Base-by-base conservation (phyloP, 768 basidiomycete species). In the Rhodotorula sphaerocarpa region DNA sequence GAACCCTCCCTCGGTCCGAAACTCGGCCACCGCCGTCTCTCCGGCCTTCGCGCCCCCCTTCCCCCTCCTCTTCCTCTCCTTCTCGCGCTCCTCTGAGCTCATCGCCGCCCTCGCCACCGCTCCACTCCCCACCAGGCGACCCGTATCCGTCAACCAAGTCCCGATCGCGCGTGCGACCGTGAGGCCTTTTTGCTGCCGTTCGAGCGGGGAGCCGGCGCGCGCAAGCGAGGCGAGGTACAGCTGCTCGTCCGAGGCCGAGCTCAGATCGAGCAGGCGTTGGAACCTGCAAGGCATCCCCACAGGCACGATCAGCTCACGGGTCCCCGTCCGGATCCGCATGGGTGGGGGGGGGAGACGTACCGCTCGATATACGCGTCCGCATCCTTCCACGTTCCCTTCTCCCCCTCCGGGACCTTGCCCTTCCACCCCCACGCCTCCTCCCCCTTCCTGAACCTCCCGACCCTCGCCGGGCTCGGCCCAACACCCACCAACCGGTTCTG, bases 401-500 rank as follows among this genome's bases (percentile, higher is more conserved):
- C 62, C 42, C 27, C 20, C 30, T 57, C 55, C 1, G 62, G 56
- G 33, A 61, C 66, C 30, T 39, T 54, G 15, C 36, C 45, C 52
- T 68, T 68, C 62, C 62, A 68, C 43, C 66, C 66, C 66, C 66
- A 68, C 50, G 39, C 50, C 44, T 68, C 66, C 46, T 14, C 39
- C 33, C 15, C 25, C 53, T 30, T 46, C 10, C 25, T 51, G 18
- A 10, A 4, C 28, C n/a, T 52, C n/a, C 33, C 48, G 6, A 43
- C 56, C 25, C 50, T 39, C 16, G 62, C 47, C 28, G 66, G 25
- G 16, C 57, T 55, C 20, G 47, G 6, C 16, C 66, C 66, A 16
- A 68, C 52, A 7, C 66, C 66, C 7, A 68, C 50, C 23, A 68
- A 43, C 27, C 30, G 43, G 21, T 60, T 60, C 25, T 60, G 62